Evolutionary conservation across 345 rosid genomes (phyloP).

Genomic region (Acer yangbiense): DNA sequence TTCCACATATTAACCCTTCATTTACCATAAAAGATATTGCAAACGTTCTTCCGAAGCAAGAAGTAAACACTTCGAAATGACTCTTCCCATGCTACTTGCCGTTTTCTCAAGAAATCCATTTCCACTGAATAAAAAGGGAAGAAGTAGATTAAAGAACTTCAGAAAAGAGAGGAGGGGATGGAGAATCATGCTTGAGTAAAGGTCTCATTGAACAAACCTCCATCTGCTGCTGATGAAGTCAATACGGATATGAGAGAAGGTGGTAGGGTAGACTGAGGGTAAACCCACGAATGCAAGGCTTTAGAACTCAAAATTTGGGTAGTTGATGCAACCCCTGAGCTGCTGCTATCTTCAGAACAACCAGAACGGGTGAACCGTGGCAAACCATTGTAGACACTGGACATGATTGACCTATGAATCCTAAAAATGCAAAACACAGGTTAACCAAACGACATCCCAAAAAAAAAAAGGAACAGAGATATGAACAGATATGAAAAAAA

Average conservation of each 20-base stretch:
- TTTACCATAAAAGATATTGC: constrained; percentile 84
- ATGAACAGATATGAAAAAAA: constrained; percentile 14
- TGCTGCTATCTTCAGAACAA: constrained; percentile 29
- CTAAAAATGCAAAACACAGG: constrained; percentile 40
- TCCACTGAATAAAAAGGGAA: constrained; percentile 43
- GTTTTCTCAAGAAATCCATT: constrained; percentile 67
- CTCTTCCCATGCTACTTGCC: constrained; percentile 81
- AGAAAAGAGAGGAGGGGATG: constrained; percentile 13
- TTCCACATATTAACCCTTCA: constrained; percentile 1
- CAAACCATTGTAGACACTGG: constrained; percentile 49
- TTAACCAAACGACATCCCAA: background rate
- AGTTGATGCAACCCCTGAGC: constrained; percentile 41
- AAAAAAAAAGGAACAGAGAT: background rate
- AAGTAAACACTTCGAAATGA: constrained; percentile 86
- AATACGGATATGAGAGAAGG: constrained; percentile 66
- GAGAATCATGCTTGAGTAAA: constrained; percentile 6
- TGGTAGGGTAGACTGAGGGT: constrained; percentile 87
- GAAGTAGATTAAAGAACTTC: constrained; percentile 16
- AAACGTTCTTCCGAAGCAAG: constrained; percentile 73
- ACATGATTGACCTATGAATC: constrained; percentile 62
- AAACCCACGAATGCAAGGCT: constrained; percentile 84
- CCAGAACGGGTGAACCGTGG: constrained; percentile 39
- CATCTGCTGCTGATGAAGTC: constrained; percentile 54
- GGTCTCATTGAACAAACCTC: constrained; percentile 54
- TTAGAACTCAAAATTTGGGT: constrained; percentile 46